Evolutionary conservation across 371 early-diverging fungal species (phyloP).

Genomic region (Actinomortierella ambigua): DNA sequence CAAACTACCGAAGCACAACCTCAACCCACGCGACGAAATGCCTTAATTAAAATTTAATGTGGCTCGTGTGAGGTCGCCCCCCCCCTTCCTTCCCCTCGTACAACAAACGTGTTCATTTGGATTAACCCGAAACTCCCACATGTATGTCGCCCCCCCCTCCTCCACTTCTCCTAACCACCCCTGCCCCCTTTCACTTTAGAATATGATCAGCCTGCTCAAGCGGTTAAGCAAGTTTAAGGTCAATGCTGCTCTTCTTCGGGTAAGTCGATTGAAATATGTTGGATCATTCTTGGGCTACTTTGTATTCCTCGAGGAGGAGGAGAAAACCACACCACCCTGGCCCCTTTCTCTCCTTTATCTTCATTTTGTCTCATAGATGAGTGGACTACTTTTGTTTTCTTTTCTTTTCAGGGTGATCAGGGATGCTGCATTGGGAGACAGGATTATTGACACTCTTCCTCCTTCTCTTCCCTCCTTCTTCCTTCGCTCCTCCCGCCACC

Average conservation of each 20-base stretch:
- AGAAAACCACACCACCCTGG: too few species aligned
- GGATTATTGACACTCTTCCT: too few species aligned
- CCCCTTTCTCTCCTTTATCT: too few species aligned
- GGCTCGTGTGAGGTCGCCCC: conserved; percentile 16
- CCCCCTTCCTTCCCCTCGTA: background rate
- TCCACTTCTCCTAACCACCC: background rate
- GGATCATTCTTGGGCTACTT: background rate
- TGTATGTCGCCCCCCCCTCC: background rate
- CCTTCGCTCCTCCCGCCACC: background rate
- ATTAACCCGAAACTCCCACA: background rate
- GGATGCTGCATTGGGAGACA: too few species aligned
- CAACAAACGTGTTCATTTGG: background rate
- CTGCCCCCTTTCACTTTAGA: conserved; percentile 7
- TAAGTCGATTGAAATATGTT: too few species aligned
- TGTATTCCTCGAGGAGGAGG: background rate
- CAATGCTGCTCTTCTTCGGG: conserved; percentile 33
- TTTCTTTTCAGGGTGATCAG: background rate
- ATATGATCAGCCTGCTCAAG: conserved; percentile 21
- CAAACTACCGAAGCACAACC: too few species aligned
- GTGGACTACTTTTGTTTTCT: background rate
- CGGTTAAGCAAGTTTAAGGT: conserved; percentile 37
- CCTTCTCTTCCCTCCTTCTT: background rate
- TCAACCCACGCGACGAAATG: background rate
- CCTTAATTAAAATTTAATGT: background rate
- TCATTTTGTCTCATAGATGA: background rate